phyloP scores from a whole-genome alignment of 2,329 filamentous ascomycete genomes.

The Paecilomyces formosus region DNA sequence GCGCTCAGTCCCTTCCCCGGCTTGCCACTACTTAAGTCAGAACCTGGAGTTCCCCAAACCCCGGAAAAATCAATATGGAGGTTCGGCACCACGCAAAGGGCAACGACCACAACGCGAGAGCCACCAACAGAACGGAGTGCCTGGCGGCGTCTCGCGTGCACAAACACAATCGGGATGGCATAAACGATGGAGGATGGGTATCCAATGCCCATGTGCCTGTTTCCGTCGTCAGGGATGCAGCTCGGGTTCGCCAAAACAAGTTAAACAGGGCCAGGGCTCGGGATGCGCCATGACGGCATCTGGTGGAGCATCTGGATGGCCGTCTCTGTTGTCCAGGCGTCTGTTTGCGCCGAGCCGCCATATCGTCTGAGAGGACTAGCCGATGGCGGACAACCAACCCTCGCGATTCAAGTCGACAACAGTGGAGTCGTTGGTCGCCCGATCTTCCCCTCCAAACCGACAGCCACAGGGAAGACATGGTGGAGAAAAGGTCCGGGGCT shows the following conservation, averaged over 20 bases:
- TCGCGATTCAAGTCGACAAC: neutral
- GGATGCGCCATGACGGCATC: neutral
- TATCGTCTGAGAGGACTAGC: neutral
- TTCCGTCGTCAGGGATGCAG: neutral
- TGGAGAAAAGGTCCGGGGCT: neutral
- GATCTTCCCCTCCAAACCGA: neutral
- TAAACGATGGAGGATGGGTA: neutral
- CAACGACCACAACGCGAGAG: neutral
- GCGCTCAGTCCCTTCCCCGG: neutral
- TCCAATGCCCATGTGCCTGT: neutral
- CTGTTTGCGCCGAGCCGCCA: neutral
- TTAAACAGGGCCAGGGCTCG: neutral
- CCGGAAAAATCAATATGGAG: neutral
- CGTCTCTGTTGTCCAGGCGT: neutral
- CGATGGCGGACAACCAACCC: neutral
- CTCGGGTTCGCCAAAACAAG: neutral
- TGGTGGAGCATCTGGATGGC: neutral
- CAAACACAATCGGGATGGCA: neutral
- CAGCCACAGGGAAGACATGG: neutral
- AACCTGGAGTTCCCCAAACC: neutral
- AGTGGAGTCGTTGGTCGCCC: neutral
- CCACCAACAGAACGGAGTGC: neutral
- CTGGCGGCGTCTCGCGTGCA: neutral
- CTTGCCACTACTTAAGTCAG: neutral
- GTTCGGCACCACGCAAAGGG: neutral